Evolutionary conservation across 345 rosid genomes (phyloP).

Genomic region (Eucalyptus leucophloia): DNA sequence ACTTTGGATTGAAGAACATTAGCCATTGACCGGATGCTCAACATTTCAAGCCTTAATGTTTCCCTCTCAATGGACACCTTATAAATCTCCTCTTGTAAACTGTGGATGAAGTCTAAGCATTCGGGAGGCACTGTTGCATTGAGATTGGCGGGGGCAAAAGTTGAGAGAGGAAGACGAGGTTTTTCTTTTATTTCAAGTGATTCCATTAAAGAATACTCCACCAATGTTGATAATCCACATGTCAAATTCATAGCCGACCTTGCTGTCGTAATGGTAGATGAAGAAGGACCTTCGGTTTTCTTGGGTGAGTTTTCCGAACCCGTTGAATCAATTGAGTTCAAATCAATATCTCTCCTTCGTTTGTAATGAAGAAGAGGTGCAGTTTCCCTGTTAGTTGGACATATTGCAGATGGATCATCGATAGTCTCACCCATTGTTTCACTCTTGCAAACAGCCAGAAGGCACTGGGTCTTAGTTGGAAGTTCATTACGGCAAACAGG

Average conservation of each 20-base stretch:
- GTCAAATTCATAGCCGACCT: slow-evolving; percentile 24
- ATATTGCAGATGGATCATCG: not conserved
- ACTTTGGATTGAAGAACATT: slow-evolving; percentile 62
- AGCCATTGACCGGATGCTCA: slow-evolving; percentile 76
- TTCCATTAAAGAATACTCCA: slow-evolving; percentile 77
- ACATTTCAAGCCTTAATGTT: slow-evolving; percentile 62
- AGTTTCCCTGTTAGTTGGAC: slow-evolving; percentile 47
- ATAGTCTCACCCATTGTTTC: slow-evolving; percentile 25
- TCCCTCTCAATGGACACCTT: slow-evolving; percentile 62
- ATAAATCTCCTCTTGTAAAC: slow-evolving; percentile 52
- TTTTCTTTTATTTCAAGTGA: slow-evolving; percentile 27
- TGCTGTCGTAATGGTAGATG: slow-evolving; percentile 56
- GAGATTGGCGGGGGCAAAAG: slow-evolving; percentile 5
- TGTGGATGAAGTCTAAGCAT: slow-evolving; percentile 32
- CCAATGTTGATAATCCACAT: slow-evolving; percentile 58
- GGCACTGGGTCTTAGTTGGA: slow-evolving; percentile 13
- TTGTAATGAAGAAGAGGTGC: slow-evolving; percentile 61
- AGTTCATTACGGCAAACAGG: slow-evolving; percentile 6
- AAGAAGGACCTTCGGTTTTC: slow-evolving; percentile 49
- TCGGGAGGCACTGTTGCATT: slow-evolving; percentile 33
- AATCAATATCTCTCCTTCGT: slow-evolving; percentile 54
- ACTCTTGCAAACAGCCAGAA: slow-evolving; percentile 27
- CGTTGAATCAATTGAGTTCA: slow-evolving; percentile 20
- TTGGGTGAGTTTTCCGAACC: slow-evolving; percentile 42
- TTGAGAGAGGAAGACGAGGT: slow-evolving; percentile 2